Percentiles rank a stretch among this genome's conserved stretches.
phyloP scores from a whole-genome alignment of 371 early-diverging fungal genomes.

The Amoeboaphelidium protococcarum region DNA sequence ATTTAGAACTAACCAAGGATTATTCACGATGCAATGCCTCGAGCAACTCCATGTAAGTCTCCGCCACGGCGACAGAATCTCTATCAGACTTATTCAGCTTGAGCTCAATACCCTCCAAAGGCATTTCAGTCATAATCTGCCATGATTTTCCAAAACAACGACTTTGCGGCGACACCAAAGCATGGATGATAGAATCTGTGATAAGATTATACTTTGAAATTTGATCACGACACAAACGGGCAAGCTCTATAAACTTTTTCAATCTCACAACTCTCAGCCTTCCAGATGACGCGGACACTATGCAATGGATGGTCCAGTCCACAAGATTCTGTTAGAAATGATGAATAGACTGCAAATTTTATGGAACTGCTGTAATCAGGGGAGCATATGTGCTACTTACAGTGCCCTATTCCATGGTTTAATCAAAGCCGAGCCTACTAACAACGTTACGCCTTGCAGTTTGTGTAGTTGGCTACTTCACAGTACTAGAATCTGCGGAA shows the following conservation, averaged over 20 bases:
- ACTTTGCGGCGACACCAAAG: constrained; percentile 46
- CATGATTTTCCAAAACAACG: constrained; percentile 35
- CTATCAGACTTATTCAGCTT: background rate
- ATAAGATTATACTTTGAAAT: constrained; percentile 4
- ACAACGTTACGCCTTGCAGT: too few relatives aligned
- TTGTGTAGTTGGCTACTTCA: too few relatives aligned
- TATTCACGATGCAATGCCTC: background rate
- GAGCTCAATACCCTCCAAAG: background rate
- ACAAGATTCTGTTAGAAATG: background rate
- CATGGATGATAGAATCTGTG: constrained; percentile 40
- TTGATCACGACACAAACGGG: background rate
- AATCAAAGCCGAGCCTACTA: too few relatives aligned
- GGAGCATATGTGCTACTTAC: too few relatives aligned
- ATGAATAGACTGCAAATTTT: background rate
- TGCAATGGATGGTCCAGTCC: background rate
- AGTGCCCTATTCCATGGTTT: too few relatives aligned
- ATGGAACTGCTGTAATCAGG: background rate
- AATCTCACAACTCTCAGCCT: background rate
- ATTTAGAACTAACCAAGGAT: too few relatives aligned
- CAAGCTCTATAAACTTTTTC: background rate
- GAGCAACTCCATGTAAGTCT: background rate
- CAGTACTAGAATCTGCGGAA: too few relatives aligned
- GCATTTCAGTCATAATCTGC: constrained; percentile 24
- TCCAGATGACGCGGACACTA: background rate
- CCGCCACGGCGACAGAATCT: background rate